A percentile compares a stretch with the other conserved stretches of the same genome.
Evolutionary conservation across 1,139 yeast species (phyloP).

Genomic region (Scheffersomyces titani): DNA sequence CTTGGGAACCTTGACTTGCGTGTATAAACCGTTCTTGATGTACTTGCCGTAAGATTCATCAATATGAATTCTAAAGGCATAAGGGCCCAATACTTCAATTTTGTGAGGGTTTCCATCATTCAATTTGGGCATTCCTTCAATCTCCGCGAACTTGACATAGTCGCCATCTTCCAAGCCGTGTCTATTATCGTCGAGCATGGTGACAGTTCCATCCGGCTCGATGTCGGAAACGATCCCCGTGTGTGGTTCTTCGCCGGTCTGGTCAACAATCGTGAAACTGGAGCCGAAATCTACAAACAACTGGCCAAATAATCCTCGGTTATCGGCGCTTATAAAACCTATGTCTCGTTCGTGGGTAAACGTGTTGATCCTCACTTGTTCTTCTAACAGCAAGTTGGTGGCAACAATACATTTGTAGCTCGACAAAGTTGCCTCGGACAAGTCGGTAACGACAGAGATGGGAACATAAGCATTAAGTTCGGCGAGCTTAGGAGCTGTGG

Average conservation of each 20-base stretch:
- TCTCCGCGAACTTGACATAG: conserved; percentile 84
- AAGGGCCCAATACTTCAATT: conserved; percentile 89
- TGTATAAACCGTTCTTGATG: conserved; percentile 82
- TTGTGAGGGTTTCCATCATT: conserved; percentile 74
- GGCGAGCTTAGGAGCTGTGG: conserved; percentile 63
- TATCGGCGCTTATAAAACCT: conserved; percentile 78
- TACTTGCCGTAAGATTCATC: conserved; percentile 62
- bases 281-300: conserved; percentile 90
- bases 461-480: conserved; percentile 93
- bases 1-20: conserved; percentile 86
- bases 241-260: conserved; percentile 90
- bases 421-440: conserved; percentile 49
- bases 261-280: conserved; percentile 75
- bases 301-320: conserved; percentile 86
- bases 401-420: conserved; percentile 81
- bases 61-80: conserved; percentile 74
- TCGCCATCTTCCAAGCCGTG: conserved; percentile 95
- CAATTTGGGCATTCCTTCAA: conserved; percentile 67
- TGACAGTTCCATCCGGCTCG: conserved; percentile 86
- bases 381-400: conserved; percentile 73
- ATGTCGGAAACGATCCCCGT: conserved; percentile 87
- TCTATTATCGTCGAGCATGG: conserved; percentile 87
- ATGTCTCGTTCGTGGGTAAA: conserved; percentile 73
- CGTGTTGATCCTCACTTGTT: conserved; percentile 73
- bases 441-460: conserved; percentile 61